Evolutionary conservation across 208 protist genomes (phyloP).

Genomic region (Leishmania lainsoni): DNA sequence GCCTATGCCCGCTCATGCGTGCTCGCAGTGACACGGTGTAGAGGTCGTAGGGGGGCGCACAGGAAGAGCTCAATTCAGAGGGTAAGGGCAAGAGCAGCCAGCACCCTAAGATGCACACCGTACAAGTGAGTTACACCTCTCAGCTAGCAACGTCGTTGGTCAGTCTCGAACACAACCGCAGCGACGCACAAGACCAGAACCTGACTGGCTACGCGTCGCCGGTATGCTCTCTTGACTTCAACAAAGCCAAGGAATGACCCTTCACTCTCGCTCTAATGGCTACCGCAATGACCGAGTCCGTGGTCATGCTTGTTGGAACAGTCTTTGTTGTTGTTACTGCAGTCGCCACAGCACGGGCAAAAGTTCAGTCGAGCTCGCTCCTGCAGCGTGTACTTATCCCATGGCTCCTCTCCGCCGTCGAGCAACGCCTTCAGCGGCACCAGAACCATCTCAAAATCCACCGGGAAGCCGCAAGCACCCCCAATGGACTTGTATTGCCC

Average conservation of each 20-base stretch:
- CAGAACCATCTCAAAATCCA: constrained; percentile 26
- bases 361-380: constrained; percentile 76
- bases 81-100: neutral
- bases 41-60: neutral
- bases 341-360: constrained; percentile 79
- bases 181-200: neutral
- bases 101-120: neutral
- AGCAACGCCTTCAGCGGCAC: constrained; percentile 64
- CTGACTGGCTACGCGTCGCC: neutral
- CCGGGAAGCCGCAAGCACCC: constrained; percentile 10
- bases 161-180: neutral
- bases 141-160: neutral
- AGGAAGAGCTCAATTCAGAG: neutral
- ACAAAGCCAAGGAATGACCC: neutral
- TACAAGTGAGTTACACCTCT: neutral
- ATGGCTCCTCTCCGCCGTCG: constrained; percentile 68
- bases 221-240: neutral
- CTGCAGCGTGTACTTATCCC: constrained; percentile 64
- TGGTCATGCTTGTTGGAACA: constrained; percentile 12
- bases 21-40: neutral
- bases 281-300: constrained; percentile 29
- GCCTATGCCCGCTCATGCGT: neutral
- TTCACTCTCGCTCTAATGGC: neutral
- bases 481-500: constrained; percentile 12
- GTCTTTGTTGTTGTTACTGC: constrained; percentile 14